phyloP scores from a whole-genome alignment of 208 protist genomes.

The Porcisia deanei region DNA sequence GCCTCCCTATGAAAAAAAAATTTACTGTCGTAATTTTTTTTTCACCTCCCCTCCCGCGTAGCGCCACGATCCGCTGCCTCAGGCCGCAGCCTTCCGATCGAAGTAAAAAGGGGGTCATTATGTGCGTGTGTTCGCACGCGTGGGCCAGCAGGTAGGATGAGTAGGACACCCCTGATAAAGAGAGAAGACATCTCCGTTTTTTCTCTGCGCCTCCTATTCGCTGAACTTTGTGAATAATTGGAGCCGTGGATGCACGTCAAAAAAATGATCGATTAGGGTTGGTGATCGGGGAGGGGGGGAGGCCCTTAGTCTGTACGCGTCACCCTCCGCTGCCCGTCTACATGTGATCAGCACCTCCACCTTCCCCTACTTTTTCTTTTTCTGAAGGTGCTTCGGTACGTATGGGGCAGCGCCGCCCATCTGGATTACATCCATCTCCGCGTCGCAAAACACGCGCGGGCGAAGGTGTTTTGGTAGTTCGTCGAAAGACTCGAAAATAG shows the following conservation, averaged over 20 bases:
- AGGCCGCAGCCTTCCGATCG: too few species aligned
- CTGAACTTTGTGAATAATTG: neutral
- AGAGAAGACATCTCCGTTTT: neutral
- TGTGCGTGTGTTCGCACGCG: too few species aligned
- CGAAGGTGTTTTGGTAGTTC: constrained; percentile 64
- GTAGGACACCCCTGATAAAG: neutral
- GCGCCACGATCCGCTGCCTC: too few species aligned
- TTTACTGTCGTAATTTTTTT: too few species aligned
- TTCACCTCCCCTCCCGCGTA: too few species aligned
- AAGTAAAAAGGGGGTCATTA: too few species aligned
- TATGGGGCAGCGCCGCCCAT: constrained; percentile 84
- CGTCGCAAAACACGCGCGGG: constrained; percentile 60
- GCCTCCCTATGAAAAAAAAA: too few species aligned
- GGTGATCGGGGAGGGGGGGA: neutral
- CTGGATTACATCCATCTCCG: constrained; percentile 74
- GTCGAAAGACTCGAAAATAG: constrained; percentile 53
- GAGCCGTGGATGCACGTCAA: neutral
- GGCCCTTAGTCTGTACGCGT: neutral
- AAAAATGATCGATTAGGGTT: neutral
- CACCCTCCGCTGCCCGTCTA: neutral
- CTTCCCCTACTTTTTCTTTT: constrained; percentile 58
- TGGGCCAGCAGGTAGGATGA: neutral
- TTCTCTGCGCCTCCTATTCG: neutral
- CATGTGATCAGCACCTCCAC: neutral
- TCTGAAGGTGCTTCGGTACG: constrained; percentile 67